A percentile compares a stretch with the other conserved stretches of the same genome.
Conservation (phyloP, 2,329 filamentous ascomycete species). For the Coleophoma crateriformis region DNA sequence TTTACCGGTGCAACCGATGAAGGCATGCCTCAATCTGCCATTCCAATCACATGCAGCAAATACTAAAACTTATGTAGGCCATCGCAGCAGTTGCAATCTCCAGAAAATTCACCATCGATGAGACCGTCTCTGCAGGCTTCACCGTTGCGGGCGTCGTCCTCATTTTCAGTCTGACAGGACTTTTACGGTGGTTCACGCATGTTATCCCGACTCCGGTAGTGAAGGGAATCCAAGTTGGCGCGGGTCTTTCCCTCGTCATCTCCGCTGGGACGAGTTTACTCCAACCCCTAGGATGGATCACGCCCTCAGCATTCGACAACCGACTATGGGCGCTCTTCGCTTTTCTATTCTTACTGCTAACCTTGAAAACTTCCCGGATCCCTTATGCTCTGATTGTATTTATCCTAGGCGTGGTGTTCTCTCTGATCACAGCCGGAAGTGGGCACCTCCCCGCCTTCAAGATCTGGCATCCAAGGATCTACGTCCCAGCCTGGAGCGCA, state of each 20-base stretch:
- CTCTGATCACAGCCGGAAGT: slow-evolving; percentile 38
- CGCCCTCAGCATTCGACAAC: slow-evolving; percentile 68
- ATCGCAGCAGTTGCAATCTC: slow-evolving; percentile 88
- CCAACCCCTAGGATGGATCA: slow-evolving; percentile 61
- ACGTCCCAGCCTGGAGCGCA: slow-evolving; percentile 34
- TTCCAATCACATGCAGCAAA: neutral
- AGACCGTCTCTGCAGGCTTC: slow-evolving; percentile 78
- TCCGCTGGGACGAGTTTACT: slow-evolving; percentile 69
- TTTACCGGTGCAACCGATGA: slow-evolving; percentile 85
- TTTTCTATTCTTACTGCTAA: slow-evolving; percentile 65
- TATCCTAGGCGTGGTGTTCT: slow-evolving; percentile 60
- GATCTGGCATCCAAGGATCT: slow-evolving; percentile 53
- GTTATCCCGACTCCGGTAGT: slow-evolving; percentile 74
- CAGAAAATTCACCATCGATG: slow-evolving; percentile 55
- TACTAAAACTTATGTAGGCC: slow-evolving; percentile 40
- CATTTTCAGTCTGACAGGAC: slow-evolving; percentile 70
- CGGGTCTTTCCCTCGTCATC: slow-evolving; percentile 76
- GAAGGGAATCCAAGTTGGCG: slow-evolving; percentile 92
- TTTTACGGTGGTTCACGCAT: slow-evolving; percentile 69
- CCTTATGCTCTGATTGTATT: slow-evolving; percentile 78
- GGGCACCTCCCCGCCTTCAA: slow-evolving; percentile 43
- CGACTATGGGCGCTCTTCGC: slow-evolving; percentile 70
- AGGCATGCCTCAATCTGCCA: slow-evolving; percentile 32
- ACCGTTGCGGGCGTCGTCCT: slow-evolving; percentile 71
- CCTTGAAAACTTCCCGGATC: slow-evolving; percentile 57